These are phyloP conservation scores for Trifolium subterraneum DNA, from an alignment of 306 rosid genomes.

Conservation along the genomic window DNA sequence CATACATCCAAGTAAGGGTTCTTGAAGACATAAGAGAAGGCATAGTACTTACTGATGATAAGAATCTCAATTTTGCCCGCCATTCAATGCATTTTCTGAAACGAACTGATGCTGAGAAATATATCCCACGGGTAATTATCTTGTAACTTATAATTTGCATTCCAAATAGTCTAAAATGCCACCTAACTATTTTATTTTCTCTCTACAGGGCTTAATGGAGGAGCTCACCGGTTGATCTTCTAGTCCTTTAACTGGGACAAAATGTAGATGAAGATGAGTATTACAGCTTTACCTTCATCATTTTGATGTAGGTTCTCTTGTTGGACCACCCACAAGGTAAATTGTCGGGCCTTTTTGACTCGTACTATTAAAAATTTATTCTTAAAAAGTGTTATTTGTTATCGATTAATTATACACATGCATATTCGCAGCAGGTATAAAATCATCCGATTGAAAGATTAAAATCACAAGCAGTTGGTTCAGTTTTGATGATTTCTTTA, in stretches of 20 bases:
- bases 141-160: slow-evolving; percentile 29
- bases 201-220: slow-evolving; percentile 86
- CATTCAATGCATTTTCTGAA: slow-evolving; percentile 94
- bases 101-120: slow-evolving; percentile 90
- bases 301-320: too few species aligned
- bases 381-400: too few species aligned
- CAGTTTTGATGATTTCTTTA: too few species aligned
- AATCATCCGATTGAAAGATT: too few species aligned
- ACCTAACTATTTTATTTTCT: slow-evolving; percentile 33
- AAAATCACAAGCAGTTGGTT: too few species aligned
- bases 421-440: too few species aligned
- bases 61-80: slow-evolving; percentile 74
- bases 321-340: too few species aligned
- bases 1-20: slow-evolving; percentile 89
- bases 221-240: slow-evolving; percentile 67
- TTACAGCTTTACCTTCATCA: too few species aligned
- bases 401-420: too few species aligned
- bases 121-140: slow-evolving; percentile 67
- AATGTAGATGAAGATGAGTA: not conserved
- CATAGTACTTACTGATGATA: slow-evolving; percentile 76
- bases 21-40: slow-evolving; percentile 85
- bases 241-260: not conserved
- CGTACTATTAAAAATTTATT: too few species aligned
- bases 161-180: slow-evolving; percentile 1
- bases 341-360: too few species aligned